These are phyloP conservation scores for Phytophthora citricola DNA, from an alignment of 352 stramenopile species.

Conservation along the genomic window DNA sequence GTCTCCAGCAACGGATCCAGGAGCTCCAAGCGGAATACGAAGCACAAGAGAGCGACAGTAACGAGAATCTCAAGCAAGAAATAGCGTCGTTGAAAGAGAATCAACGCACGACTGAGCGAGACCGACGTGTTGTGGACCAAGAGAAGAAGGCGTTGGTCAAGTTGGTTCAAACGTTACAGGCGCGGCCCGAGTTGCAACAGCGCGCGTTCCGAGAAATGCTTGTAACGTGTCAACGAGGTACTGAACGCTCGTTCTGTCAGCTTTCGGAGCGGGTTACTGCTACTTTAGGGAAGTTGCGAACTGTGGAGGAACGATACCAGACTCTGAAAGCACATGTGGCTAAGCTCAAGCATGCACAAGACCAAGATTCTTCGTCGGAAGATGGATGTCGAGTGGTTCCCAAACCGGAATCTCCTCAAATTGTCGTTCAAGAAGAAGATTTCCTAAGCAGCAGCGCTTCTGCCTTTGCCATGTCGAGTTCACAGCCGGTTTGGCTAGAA, in stretches of 20 bases:
- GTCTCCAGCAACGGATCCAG: slow-evolving; percentile 33
- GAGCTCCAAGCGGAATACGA: slow-evolving; percentile 26
- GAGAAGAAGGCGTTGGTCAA: slow-evolving; percentile 33
- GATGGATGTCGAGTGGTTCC: slow-evolving; percentile 7
- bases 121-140: slow-evolving; percentile 25
- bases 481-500: slow-evolving; percentile 29
- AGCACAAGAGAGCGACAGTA: slow-evolving; percentile 7
- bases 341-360: slow-evolving; percentile 2
- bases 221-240: slow-evolving; percentile 35
- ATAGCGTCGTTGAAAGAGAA: slow-evolving; percentile 28
- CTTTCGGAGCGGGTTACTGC: slow-evolving; percentile 30
- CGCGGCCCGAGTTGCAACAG: slow-evolving; percentile 45
- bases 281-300: slow-evolving; percentile 24
- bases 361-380: slow-evolving; percentile 2
- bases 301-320: slow-evolving; percentile 25
- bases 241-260: slow-evolving; percentile 35
- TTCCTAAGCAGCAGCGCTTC: slow-evolving; percentile 22
- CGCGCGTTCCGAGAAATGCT: slow-evolving; percentile 55
- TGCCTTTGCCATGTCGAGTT: slow-evolving; percentile 23
- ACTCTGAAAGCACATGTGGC: slow-evolving; percentile 17
- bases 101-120: slow-evolving; percentile 25
- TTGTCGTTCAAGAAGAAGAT: slow-evolving; percentile 32
- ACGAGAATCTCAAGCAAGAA: slow-evolving; percentile 20
- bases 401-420: slow-evolving; percentile 20
- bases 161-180: slow-evolving; percentile 55